Evolutionary conservation across 257 asterid genomes (phyloP).

Genomic region (Agastache rugosa): DNA sequence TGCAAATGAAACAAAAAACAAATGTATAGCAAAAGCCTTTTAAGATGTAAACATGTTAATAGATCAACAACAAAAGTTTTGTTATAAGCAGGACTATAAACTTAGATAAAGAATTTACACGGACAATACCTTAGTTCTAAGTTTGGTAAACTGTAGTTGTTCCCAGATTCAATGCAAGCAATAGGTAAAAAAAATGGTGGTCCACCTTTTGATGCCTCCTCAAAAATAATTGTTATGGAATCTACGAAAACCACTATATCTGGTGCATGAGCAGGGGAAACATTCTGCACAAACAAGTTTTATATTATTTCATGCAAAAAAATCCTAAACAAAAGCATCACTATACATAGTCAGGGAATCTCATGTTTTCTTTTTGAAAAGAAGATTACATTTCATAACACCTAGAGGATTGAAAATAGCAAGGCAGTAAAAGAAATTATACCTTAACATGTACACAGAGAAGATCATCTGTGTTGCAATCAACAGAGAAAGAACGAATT

Average conservation of each 20-base stretch:
- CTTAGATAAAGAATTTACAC: conserved; percentile 3
- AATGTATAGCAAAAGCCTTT: conserved; percentile 3
- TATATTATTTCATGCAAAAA: conserved; percentile 22
- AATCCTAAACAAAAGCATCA: conserved; percentile 29
- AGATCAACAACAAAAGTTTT: conserved; percentile 24
- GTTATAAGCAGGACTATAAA: conserved; percentile 22
- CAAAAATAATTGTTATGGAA: conserved; percentile 84
- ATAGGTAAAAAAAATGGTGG: conserved; percentile 76
- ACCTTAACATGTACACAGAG: conserved; percentile 94
- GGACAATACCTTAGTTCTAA: conserved; percentile 80
- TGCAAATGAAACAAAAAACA: background rate
- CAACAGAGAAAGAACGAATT: conserved; percentile 73
- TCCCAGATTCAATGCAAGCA: conserved; percentile 93
- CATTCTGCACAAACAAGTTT: conserved; percentile 73
- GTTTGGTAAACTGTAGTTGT: conserved; percentile 75
- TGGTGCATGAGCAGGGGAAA: conserved; percentile 75
- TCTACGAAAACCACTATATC: conserved; percentile 81
- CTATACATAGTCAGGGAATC: conserved; percentile 15
- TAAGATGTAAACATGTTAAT: conserved; percentile 26
- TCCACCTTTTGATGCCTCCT: conserved; percentile 90
- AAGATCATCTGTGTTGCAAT: conserved; percentile 95
- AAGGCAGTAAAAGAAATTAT: conserved; percentile 30
- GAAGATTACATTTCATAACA: conserved; percentile 25
- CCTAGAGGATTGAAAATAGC: conserved; percentile 21
- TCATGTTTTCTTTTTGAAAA: background rate